Percentiles rank a stretch among this genome's conserved stretches.
phyloP scores from a whole-genome alignment of 148 eudicot species.

The Nepenthes gracilis region DNA sequence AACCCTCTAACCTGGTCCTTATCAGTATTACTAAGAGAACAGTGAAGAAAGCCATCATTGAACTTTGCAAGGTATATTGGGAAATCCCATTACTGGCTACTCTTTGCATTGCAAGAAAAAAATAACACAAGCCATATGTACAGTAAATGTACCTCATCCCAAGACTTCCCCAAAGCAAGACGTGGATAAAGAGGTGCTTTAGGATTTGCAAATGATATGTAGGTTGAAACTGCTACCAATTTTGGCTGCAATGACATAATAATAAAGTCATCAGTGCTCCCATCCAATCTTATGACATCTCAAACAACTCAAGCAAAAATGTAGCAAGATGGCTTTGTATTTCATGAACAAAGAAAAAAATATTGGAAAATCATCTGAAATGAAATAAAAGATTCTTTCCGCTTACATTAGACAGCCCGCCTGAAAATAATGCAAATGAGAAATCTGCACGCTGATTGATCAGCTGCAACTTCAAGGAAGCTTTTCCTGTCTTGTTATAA shows the following conservation, averaged over 20 bases:
- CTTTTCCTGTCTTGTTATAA: conserved; percentile 53
- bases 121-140: background rate
- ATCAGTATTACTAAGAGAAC: no score
- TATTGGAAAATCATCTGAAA: background rate
- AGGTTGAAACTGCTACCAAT: conserved; percentile 46
- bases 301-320: background rate
- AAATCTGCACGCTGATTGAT: conserved; percentile 95
- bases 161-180: conserved; percentile 68
- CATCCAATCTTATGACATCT: background rate
- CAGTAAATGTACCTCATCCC: conserved; percentile 54
- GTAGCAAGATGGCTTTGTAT: background rate
- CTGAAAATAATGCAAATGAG: conserved; percentile 78
- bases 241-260: conserved; percentile 40
- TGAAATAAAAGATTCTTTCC: background rate
- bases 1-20: no score
- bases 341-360: no score
- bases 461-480: conserved; percentile 44
- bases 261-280: background rate
- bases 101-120: background rate
- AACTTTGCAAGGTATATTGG: no score
- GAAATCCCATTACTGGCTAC: no score
- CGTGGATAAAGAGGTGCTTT: conserved; percentile 86
- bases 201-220: conserved; percentile 52
- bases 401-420: conserved; percentile 29
- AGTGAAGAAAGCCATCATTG: no score